Evolutionary conservation across 2,329 filamentous ascomycete species (phyloP).

Genomic region (Penicillium hesseltinei): DNA sequence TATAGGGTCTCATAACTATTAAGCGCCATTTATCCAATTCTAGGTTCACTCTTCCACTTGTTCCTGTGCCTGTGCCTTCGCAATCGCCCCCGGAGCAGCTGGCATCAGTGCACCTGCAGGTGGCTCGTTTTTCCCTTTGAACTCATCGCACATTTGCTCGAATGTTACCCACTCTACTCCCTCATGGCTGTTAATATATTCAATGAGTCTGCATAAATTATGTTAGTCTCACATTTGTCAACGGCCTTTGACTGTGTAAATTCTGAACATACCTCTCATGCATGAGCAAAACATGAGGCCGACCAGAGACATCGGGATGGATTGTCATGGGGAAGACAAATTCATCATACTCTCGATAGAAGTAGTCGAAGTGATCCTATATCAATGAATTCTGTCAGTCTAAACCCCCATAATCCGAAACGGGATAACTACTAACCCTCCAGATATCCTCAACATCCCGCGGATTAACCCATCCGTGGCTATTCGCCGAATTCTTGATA

Average conservation of each 20-base stretch:
- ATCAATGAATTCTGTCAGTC: not conserved
- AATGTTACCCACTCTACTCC: slow-evolving; percentile 31
- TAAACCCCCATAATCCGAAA: rapidly evolving
- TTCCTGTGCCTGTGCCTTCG: not conserved
- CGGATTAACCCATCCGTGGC: slow-evolving; percentile 58
- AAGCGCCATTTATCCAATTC: not conserved
- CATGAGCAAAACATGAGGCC: slow-evolving; percentile 73
- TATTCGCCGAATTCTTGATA: slow-evolving; percentile 49
- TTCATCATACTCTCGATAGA: slow-evolving; percentile 72
- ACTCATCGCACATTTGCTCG: slow-evolving; percentile 27
- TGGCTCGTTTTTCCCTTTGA: slow-evolving; percentile 25
- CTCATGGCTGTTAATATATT: slow-evolving; percentile 30
- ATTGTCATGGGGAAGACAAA: slow-evolving; percentile 76
- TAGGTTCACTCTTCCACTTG: not conserved
- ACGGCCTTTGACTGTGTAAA: not conserved
- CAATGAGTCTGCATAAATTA: slow-evolving; percentile 20
- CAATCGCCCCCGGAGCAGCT: not conserved
- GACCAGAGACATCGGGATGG: slow-evolving; percentile 69
- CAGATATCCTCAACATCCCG: slow-evolving; percentile 59
- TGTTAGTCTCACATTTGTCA: not conserved
- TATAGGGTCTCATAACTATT: too few species aligned
- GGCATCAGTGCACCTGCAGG: slow-evolving; percentile 23
- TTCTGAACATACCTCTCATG: slow-evolving; percentile 57
- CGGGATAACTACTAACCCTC: slow-evolving; percentile 18
- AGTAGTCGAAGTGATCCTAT: slow-evolving; percentile 63